These are phyloP conservation scores for Prunus persica DNA, from an alignment of 306 rosid genomes.

Conservation along the genomic window Prunus_persica_NCBIv2 NC_034012.1:2284001-2284500, in stretches of 20 bases:
- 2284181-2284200: slow-evolving; percentile 18
- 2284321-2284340: no score
- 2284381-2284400: slow-evolving; percentile 22
- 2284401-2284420: slow-evolving; percentile 46
- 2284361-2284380: slow-evolving; percentile 9
- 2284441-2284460: slow-evolving; percentile 42
- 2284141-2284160: slow-evolving; percentile 13
- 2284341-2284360: neutral
- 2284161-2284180: slow-evolving; percentile 9
- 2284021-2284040: slow-evolving; percentile 24
- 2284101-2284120: slow-evolving; percentile 21
- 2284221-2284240: slow-evolving; percentile 18
- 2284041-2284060: slow-evolving; percentile 52
- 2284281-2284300: no score
- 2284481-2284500: slow-evolving; percentile 48
- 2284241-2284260: slow-evolving; percentile 42
- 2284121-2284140: slow-evolving; percentile 17
- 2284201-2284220: slow-evolving; percentile 1
- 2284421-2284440: slow-evolving; percentile 40
- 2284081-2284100: slow-evolving; percentile 37
- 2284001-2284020: slow-evolving; percentile 29
- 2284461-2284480: slow-evolving; percentile 49
- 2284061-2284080: slow-evolving; percentile 27
- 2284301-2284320: no score
- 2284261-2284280: slow-evolving; percentile 27